These are phyloP conservation scores for Rhodofomes roseus DNA, from an alignment of 1,284 basidiomycete species.

Conservation along the genomic window DNA sequence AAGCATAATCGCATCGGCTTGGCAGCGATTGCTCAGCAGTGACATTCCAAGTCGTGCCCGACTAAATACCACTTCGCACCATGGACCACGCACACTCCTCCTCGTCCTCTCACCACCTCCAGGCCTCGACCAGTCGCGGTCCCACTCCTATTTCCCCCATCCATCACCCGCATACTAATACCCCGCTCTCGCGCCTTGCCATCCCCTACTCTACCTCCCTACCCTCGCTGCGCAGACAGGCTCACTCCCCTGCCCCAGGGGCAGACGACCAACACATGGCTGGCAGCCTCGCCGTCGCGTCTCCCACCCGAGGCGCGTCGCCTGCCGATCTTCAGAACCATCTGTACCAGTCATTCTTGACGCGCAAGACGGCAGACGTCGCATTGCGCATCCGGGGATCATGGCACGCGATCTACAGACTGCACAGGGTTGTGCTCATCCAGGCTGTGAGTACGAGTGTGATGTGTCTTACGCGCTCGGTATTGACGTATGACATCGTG, in stretches of 20 bases:
- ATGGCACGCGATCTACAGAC: slow-evolving; percentile 74
- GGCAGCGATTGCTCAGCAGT: background rate
- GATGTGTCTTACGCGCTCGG: background rate
- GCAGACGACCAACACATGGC: slow-evolving; percentile 11
- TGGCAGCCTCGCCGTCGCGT: slow-evolving; percentile 7
- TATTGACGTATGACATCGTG: slow-evolving; percentile 1
- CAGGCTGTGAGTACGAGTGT: slow-evolving; percentile 78
- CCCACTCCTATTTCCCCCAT: background rate
- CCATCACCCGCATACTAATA: background rate
- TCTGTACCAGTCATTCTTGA: slow-evolving; percentile 71
- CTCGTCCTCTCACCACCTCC: background rate
- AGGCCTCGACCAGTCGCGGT: slow-evolving; percentile 1
- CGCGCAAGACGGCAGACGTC: slow-evolving; percentile 74
- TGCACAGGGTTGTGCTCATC: slow-evolving; percentile 82
- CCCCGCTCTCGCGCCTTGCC: slow-evolving; percentile 4
- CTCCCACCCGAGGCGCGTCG: slow-evolving; percentile 27
- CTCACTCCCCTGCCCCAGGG: background rate
- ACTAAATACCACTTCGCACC: background rate
- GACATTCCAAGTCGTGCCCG: background rate
- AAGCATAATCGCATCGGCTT: background rate
- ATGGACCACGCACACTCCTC: background rate
- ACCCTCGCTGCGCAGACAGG: slow-evolving; percentile 7
- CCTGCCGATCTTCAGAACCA: slow-evolving; percentile 61
- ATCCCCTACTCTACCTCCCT: slow-evolving; percentile 8
- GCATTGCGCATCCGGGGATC: slow-evolving; percentile 63